These are phyloP conservation scores for Chalciporus chontae DNA, from an alignment of 768 basidiomycete genomes.

Conservation along the genomic window DNA sequence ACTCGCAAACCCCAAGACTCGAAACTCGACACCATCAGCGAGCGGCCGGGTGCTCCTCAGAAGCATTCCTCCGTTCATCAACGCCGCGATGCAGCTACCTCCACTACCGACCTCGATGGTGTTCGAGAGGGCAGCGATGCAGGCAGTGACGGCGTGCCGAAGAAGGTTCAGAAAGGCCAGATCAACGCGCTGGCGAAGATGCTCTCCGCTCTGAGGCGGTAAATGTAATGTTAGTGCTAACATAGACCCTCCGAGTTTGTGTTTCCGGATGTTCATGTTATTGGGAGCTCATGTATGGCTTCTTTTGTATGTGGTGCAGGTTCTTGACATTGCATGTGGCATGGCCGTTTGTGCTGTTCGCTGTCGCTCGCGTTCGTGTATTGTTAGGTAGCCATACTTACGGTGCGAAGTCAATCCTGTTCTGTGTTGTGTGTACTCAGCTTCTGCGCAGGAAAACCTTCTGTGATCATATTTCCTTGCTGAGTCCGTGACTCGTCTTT, in stretches of 20 bases:
- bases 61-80: slow-evolving; percentile 44
- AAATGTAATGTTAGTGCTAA: slow-evolving; percentile 28
- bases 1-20: slow-evolving; percentile 65
- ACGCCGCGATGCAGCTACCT: slow-evolving; percentile 64
- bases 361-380: slow-evolving; percentile 43
- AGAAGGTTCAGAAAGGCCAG: slow-evolving; percentile 88
- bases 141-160: slow-evolving; percentile 41
- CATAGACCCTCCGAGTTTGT: slow-evolving; percentile 11
- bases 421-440: slow-evolving; percentile 22
- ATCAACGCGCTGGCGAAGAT: slow-evolving; percentile 90
- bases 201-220: slow-evolving; percentile 77
- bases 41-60: slow-evolving; percentile 49
- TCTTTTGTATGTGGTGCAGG: slow-evolving; percentile 27
- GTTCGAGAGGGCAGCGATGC: slow-evolving; percentile 20
- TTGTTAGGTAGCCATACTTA: slow-evolving; percentile 50
- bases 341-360: slow-evolving; percentile 25
- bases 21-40: slow-evolving; percentile 71
- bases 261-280: slow-evolving; percentile 8
- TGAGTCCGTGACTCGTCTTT: slow-evolving; percentile 26
- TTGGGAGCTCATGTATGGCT: slow-evolving; percentile 20
- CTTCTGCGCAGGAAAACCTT: slow-evolving; percentile 11
- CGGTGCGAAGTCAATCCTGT: slow-evolving; percentile 36
- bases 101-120: slow-evolving; percentile 65
- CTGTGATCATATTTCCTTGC: slow-evolving; percentile 2
- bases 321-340: slow-evolving; percentile 25